Evolutionary conservation across 148 eudicot species (phyloP).

Genomic region (Camellia granthamiana): DNA sequence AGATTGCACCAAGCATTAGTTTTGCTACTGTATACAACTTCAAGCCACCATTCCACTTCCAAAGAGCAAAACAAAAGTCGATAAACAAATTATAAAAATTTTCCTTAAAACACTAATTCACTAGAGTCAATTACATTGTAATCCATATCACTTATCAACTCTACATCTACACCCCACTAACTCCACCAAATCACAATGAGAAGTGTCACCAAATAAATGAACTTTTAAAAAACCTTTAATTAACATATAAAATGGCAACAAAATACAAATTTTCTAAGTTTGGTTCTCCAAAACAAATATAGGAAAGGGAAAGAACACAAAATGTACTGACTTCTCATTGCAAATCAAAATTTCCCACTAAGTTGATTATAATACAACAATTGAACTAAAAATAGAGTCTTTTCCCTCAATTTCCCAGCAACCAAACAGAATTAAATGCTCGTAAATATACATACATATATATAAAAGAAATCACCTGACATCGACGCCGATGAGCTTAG

Average conservation of each 20-base stretch:
- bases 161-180: neutral
- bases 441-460: neutral
- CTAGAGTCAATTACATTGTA: neutral
- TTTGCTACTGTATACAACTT: neutral
- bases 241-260: neutral
- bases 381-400: neutral
- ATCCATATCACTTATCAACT: neutral
- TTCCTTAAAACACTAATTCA: neutral
- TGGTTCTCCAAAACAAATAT: neutral
- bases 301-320: neutral
- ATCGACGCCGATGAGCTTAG: conserved; percentile 72
- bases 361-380: neutral
- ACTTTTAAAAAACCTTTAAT: neutral
- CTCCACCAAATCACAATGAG: neutral
- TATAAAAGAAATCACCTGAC: conserved; percentile 40
- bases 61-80: neutral
- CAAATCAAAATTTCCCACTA: neutral
- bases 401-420: neutral
- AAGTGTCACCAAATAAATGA: neutral
- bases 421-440: neutral
- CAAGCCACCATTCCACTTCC: neutral
- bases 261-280: neutral
- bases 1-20: neutral
- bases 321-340: neutral
- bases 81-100: neutral